These are phyloP conservation scores for Pleoardoris graminearum DNA, from an alignment of 2,329 filamentous ascomycete species.

Conservation along the genomic window DNA sequence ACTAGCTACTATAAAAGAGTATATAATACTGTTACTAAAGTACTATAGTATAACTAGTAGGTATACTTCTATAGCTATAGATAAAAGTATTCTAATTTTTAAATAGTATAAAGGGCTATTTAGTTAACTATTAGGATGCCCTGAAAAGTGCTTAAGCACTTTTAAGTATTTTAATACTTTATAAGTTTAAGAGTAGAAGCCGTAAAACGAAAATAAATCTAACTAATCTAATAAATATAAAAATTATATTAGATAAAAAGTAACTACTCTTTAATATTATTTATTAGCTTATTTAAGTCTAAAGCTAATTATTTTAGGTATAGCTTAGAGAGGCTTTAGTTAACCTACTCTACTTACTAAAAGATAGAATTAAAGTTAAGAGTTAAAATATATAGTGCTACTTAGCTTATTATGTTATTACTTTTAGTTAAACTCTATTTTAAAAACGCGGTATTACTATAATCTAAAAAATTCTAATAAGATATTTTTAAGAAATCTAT, in stretches of 20 bases:
- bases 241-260: not conserved
- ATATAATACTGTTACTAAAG: too few relatives aligned
- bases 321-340: not conserved
- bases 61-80: not conserved
- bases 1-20: too few relatives aligned
- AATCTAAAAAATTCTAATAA: not conserved
- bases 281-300: not conserved
- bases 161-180: not conserved
- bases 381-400: not conserved
- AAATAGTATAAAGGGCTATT: not conserved
- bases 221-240: not conserved
- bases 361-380: not conserved
- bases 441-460: not conserved
- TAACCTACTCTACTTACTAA: not conserved
- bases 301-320: not conserved
- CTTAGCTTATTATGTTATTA: too few relatives aligned
- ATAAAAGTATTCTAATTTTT: not conserved
- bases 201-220: not conserved
- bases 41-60: not conserved
- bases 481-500: not conserved
- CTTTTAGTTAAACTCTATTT: not conserved
- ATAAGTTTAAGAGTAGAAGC: not conserved
- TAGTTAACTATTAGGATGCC: not conserved
- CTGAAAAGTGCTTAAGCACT: not conserved
- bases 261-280: not conserved